These are phyloP conservation scores for Thecaphora thlaspeos DNA, from an alignment of 1,284 basidiomycete species.

Conservation along the genomic window DNA sequence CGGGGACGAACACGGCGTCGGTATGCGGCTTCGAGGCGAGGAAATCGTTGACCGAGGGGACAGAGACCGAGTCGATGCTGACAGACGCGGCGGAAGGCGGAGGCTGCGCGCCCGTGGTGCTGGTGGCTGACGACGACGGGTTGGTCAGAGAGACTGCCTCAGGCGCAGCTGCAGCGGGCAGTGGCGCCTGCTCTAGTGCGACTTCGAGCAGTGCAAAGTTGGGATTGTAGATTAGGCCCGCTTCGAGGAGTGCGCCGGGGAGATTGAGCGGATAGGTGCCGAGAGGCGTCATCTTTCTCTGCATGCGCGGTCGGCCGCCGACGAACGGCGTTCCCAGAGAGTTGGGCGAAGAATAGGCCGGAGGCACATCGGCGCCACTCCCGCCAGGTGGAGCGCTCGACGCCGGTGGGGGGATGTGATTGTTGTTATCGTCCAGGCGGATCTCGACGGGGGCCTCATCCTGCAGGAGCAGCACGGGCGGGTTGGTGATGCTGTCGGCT, in stretches of 20 bases:
- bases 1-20: slow-evolving; percentile 32
- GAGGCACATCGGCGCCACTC: not conserved
- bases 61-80: too few relatives aligned
- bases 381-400: too few relatives aligned
- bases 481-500: not conserved
- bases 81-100: too few relatives aligned
- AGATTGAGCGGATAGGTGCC: slow-evolving; percentile 11
- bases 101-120: not conserved
- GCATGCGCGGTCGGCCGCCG: not conserved
- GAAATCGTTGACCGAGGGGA: slow-evolving; percentile 9
- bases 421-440: slow-evolving; percentile 17
- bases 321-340: not conserved
- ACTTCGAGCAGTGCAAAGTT: slow-evolving; percentile 11
- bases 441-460: slow-evolving; percentile 20
- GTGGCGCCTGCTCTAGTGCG: slow-evolving; percentile 4
- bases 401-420: too few relatives aligned
- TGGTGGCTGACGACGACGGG: not conserved
- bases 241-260: slow-evolving; percentile 22
- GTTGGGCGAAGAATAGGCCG: slow-evolving; percentile 1
- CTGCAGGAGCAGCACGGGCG: not conserved
- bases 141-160: not conserved
- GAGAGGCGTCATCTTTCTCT: not conserved
- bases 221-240: slow-evolving; percentile 31
- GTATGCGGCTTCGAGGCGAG: slow-evolving; percentile 29
- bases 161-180: too few relatives aligned